Base-by-base conservation (phyloP, 2,329 filamentous ascomycete genomes). In the Curvularia verruculosa region DNA sequence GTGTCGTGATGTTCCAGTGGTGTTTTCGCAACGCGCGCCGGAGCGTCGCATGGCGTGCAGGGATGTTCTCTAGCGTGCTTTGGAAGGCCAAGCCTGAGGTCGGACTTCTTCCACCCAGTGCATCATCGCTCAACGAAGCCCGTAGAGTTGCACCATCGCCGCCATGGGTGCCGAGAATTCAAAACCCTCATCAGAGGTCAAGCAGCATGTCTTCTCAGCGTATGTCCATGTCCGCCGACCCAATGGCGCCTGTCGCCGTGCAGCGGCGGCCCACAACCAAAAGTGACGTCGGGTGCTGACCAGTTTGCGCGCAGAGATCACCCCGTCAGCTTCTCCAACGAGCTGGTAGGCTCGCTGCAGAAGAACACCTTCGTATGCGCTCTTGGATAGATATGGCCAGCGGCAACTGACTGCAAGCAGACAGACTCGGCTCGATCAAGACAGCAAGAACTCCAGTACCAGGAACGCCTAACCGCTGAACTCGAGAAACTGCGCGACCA, bases 341-440 rank as follows among this genome's bases (percentile, higher is more conserved):
- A 90, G 73, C 83, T 97, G 71, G 84, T 96, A 70, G 88, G 96
- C 71, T 87, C 88, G 59, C 83, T 98, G 60, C 91, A 96, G 77
- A 85, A 87, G 60, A 96, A 87, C 81, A 85, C 89, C 68, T 92
- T 97, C 87, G 93, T 96, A 84, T 53, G 67, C 58, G 3, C 8
- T 13, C 26, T 9, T 13, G 1, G 39, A 28, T 4, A 13, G 18
- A 40, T 31, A 10, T 18, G 31, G 18, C 34, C 19, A 26, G 34
- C 31, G 46, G 36, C 23, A 9, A 19, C 21, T 21, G 37, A 44
- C 39, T 48, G 23, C 46, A 34, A 21, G 49, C 75, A 98, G 94
- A 94, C 90, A 79, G 93, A 98, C 81, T 87, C 88, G 58, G 93
- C 92, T 64, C 92, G 94, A 75, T 85, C 89, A 70, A 91, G 91